Percentiles rank a stretch among this genome's conserved stretches.
phyloP scores from a whole-genome alignment of 2,329 filamentous ascomycete species.

The Penicillium sp. region DNA sequence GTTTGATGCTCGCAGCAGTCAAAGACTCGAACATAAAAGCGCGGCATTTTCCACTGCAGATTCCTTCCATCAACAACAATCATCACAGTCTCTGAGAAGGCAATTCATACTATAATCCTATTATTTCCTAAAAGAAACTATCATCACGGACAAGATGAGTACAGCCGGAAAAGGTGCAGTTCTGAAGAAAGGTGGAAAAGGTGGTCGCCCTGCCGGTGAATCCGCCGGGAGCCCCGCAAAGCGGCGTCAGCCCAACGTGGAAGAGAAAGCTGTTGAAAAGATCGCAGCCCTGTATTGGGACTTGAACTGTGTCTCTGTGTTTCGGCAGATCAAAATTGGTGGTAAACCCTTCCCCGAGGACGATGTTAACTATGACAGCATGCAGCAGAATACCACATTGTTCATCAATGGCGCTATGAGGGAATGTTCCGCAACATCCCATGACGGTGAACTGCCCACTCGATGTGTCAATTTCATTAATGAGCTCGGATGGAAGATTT shows the following conservation, averaged over 20 bases:
- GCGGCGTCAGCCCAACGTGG: neutral
- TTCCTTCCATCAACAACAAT: neutral
- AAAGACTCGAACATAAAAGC: neutral
- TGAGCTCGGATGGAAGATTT: constrained; percentile 25
- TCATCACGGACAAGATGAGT: neutral
- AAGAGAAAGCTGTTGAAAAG: neutral
- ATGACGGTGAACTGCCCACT: neutral
- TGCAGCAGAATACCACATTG: neutral
- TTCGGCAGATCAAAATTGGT: neutral
- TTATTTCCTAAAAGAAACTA: neutral
- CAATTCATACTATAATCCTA: neutral
- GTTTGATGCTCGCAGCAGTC: neutral
- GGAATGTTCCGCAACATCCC: too few relatives aligned
- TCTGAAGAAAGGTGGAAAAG: too few relatives aligned
- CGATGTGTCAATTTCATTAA: constrained; percentile 6
- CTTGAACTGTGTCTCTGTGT: constrained; percentile 14
- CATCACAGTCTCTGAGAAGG: too few relatives aligned
- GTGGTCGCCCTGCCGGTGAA: too few relatives aligned
- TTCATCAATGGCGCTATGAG: neutral
- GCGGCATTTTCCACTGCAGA: neutral
- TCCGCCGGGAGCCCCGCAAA: neutral
- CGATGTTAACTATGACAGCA: neutral
- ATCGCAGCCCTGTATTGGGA: constrained; percentile 22
- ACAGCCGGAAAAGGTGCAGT: too few relatives aligned
- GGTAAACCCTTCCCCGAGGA: neutral